Conservation (phyloP, 2,329 filamentous ascomycete genomes). For the Chrysosphaeria jannelii region DNA sequence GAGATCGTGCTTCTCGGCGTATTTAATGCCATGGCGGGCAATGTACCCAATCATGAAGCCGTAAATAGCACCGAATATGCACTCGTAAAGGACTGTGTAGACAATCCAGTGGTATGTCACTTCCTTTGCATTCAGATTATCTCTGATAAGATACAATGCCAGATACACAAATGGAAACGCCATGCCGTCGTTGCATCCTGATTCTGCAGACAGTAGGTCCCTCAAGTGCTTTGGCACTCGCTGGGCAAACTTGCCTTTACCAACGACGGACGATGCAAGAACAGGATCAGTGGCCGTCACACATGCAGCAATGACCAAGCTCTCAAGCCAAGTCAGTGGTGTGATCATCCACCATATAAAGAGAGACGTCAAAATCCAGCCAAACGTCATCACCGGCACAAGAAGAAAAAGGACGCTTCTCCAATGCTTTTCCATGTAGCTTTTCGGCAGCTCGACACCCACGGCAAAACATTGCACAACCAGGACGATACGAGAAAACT, state of each 20-base stretch:
- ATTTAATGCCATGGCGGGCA: slow-evolving; percentile 71
- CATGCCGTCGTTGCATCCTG: slow-evolving; percentile 98
- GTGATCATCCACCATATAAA: slow-evolving; percentile 82
- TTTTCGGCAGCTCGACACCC: slow-evolving; percentile 67
- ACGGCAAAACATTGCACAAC: slow-evolving; percentile 84
- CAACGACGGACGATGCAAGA: slow-evolving; percentile 85
- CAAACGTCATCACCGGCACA: slow-evolving; percentile 88
- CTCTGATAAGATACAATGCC: slow-evolving; percentile 65
- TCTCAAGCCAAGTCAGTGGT: slow-evolving; percentile 63
- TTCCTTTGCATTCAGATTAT: slow-evolving; percentile 32
- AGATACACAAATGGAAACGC: slow-evolving; percentile 95
- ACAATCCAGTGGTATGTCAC: slow-evolving; percentile 72
- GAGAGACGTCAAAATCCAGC: slow-evolving; percentile 75
- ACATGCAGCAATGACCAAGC: slow-evolving; percentile 63
- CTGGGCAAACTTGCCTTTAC: slow-evolving; percentile 96
- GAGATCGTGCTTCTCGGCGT: slow-evolving; percentile 51
- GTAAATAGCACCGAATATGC: slow-evolving; percentile 69
- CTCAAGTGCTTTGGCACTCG: slow-evolving; percentile 90
- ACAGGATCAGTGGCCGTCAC: slow-evolving; percentile 95
- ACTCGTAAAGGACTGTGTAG: slow-evolving; percentile 78
- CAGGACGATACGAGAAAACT: slow-evolving; percentile 68
- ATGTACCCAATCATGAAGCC: slow-evolving; percentile 72
- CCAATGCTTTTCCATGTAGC: slow-evolving; percentile 98
- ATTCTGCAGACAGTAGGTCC: slow-evolving; percentile 84
- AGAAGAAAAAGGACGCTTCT: slow-evolving; percentile 66